Evolutionary conservation across 208 protist genomes (phyloP), one percentile per base, ranked within the genome.

Genomic region (Crithidia bombi): DNA sequence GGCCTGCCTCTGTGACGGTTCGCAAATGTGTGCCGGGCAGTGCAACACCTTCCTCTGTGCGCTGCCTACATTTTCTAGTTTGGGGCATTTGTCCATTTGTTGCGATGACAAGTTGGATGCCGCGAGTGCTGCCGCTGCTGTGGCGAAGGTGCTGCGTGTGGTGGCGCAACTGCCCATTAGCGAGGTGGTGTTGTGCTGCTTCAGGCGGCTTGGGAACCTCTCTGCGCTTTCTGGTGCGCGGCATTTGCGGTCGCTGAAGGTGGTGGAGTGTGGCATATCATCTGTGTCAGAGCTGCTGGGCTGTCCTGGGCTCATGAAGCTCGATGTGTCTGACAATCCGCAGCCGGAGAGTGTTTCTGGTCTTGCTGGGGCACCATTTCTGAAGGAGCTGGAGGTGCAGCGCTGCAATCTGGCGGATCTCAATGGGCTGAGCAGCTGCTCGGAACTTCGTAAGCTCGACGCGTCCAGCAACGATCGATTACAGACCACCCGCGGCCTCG

Each of bases 401-500:
- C 21, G 36, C 10, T 62, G 55, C 38, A 17, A 62, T n/a, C 14
- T 62, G 9, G 21, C 2, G 7, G 11, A 28, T 10, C 14, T 62
- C 2, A 38, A 62, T 1, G 55, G 38, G 3, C 23, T 62, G 1
- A 17, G 38, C 55, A 28, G 55, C 55, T 62, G 55, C 23, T 38
- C 38, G 10, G 17, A 21, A 0, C 55, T 62, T 2, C 23, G 36
- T 9, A 6, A 47, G n/a, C 38, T 62, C 6, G 55, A 62, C n/a
- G 55, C 23, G 1, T 62, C 36, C 0, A 30, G 38, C 55, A 62
- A 62, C 55, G n/a, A 59, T 5, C 33, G 4, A 9, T 44, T 44
- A 28, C 17, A 59, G n/a, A 59, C 21, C 35, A 59, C 54, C 32
- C 30, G 35, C 54, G 15, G 54, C 54, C 54, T 44, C 19, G 54